Base-by-base conservation (phyloP, 1,284 basidiomycete species). In the Volvariella volvacea region DNA sequence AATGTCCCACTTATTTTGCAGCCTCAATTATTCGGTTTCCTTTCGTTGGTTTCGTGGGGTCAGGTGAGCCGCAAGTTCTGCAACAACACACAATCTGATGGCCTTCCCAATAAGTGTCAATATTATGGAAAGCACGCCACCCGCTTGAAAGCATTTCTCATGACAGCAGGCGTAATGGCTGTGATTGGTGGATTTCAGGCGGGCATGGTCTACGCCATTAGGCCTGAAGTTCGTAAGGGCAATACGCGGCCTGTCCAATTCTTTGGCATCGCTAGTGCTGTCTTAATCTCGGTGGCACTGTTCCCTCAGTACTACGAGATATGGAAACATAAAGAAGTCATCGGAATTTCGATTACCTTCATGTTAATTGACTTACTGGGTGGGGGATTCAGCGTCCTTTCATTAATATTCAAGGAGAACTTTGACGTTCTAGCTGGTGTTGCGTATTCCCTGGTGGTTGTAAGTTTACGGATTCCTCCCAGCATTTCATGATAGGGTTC, bases 271-370 rank as follows among this genome's bases (percentile, higher is more conserved):
- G 58, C 83, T 40, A 70, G 77, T 37, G 74, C 80, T 0, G 70
- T 82, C 8, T 54, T 87, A 20, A 72, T 90, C 39, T 69, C 79
- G 4, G 50, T 71, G 2, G 86, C 78, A 0, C 63, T 91, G 8
- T 55, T 89, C 14, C 78, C 77, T 7, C 76, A 80, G 56, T 80
- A 75, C 48, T 72, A 68, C 52, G 87, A 90, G 59, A 91, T 91
- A 36, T 84, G 76, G 64, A 74, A 74, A 51, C 70, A 71, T 50
- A 68, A 68, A 50, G 80, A 88, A 57, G 88, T 91, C 36, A 63
- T 82, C 21, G 88, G 88, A 3, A 80, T 92, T 47, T 86, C 81
- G 1, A 63, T 86, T 40, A 37, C 68, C 2, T 90, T 91, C 64
- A 83, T 91, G 67, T 52, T 65, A 1, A 70, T 90, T 42, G 88